These are phyloP conservation scores for Neofusicoccum parvum DNA, from an alignment of 2,329 filamentous ascomycete genomes.

Conservation along the genomic window DNA sequence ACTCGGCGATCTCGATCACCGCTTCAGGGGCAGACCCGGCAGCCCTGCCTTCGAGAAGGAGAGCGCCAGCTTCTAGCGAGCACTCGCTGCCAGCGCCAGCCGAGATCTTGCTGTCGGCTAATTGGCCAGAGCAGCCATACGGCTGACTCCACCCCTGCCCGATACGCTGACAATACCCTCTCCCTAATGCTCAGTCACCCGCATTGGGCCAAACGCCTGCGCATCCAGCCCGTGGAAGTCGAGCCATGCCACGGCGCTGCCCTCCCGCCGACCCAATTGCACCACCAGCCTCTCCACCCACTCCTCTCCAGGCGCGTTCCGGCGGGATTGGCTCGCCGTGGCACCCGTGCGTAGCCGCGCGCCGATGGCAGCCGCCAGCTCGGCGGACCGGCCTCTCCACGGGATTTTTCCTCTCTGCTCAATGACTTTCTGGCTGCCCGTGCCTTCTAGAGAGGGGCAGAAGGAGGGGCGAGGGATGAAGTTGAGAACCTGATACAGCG, in stretches of 20 bases:
- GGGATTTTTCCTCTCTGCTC: background rate
- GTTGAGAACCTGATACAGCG: constrained; percentile 20
- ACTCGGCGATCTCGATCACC: constrained; percentile 17
- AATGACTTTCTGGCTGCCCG: constrained; percentile 20
- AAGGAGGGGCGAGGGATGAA: constrained; percentile 11
- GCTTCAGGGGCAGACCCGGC: constrained; percentile 19
- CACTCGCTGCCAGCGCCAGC: constrained; percentile 5
- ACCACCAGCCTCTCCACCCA: constrained; percentile 14
- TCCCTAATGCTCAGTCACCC: constrained; percentile 18
- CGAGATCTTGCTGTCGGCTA: constrained; percentile 19
- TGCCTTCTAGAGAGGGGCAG: constrained; percentile 14
- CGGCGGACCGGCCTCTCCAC: background rate
- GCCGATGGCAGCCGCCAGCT: constrained; percentile 3
- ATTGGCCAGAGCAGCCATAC: background rate
- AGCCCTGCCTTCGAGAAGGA: constrained; percentile 19
- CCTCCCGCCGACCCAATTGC: constrained; percentile 11
- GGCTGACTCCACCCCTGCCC: constrained; percentile 16
- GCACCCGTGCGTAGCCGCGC: constrained; percentile 10
- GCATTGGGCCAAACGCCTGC: constrained; percentile 13
- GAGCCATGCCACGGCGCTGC: background rate
- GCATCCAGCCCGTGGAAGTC: constrained; percentile 4
- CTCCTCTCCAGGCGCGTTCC: constrained; percentile 1
- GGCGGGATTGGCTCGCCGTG: constrained; percentile 7
- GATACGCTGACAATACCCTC: constrained; percentile 13
- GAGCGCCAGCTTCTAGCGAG: constrained; percentile 18